Evolutionary conservation across 2,329 filamentous ascomycete genomes (phyloP), one percentile per base, ranked within the genome.

Genomic region (Magnaporthales sp.): DNA sequence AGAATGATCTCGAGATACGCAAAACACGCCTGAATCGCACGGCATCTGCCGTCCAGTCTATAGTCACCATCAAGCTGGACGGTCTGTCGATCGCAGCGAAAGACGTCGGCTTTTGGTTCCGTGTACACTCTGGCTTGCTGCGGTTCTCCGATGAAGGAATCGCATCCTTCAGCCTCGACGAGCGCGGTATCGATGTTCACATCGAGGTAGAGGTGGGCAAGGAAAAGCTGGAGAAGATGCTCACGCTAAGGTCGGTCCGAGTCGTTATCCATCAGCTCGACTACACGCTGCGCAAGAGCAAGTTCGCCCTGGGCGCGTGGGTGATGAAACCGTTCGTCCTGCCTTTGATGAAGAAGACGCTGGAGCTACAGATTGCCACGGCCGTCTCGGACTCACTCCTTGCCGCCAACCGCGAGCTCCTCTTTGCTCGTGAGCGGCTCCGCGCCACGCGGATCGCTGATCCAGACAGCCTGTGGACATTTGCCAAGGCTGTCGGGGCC

Each of bases 71-170:
- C 73, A 91, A 91, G 69, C 79, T 97, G 54, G 89, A 92, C 69
- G 94, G 94, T 0, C 79, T 98, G 9, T 96, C 92, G 0, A 83
- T 95, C 66, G 88, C 90, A 56, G 93, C 93, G 2, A 88, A 94
- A 27, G 93, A 97, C 69, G 82, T 98, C 32, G 94, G 94, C 27
- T 98, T 93, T 79, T 96, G 93, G 87, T 80, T 97, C 32, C 90
- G 91, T 10, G 84, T 91, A 0, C 93, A 95, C 75, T 87, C 88
- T 15, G 89, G 91, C 2, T 75, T 96, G 1, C 81, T 96, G 63
- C 87, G 88, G 27, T 82, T 97, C 31, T 86, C 87, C 2, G 93
- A 97, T 72, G 85, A 93, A 75, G 94, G 94, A 4, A 91, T 97
- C 63, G 92, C 91, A 5, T 92, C 90, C 31, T 93, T 98, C 77